Base-by-base conservation (phyloP, 164 flowering plant genomes). In the Vitis rotundifolia region DNA sequence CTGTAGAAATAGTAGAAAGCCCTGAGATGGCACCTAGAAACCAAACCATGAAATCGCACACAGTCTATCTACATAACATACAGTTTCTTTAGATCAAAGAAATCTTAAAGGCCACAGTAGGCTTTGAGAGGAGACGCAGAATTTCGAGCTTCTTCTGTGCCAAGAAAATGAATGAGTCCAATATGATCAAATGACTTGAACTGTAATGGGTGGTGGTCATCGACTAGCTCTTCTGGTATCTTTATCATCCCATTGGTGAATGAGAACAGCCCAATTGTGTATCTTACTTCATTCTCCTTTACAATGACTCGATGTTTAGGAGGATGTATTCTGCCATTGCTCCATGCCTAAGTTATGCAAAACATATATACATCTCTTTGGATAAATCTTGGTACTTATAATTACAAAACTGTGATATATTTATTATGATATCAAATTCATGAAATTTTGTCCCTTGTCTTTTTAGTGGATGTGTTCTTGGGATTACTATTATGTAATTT, bases 251-350 rank as follows among this genome's bases (percentile, higher is more conserved):
- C 82, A 15, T 51, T 73, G 22, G 63, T 67, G 59, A 70, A 79
- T 9, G 82, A 37, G 53, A 83, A 79, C 3, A 78, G 8, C 11
- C 83, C 83, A 2, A 75, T 28, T 3, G 83, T 77, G 58, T 76
- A 80, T 59, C 84, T 74, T 5, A 71, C 65, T 37, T 69, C 49
- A 13, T 51, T 63, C 55, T 51, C 83, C 13, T 22, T 60, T 71
- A 83, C 68, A 7, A 73, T 76, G 9, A 83, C 86, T 29, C 72
- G 59, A 55, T 83, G 87, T 8, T 59, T 26, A 1, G 83, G 71
- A 18, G 83, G 49, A 11, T 67, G 77, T 50, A 84, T 76, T 56
- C 82, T 77, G 19, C 73, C 85, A 65, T 82, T 84, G 55, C 82
- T 82, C 78, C 84, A 84, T 49, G 75, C 88, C 85, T 80, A 68